These are phyloP conservation scores for Metschnikowia hibisci DNA, from an alignment of 805 yeast species.

Conservation along the genomic window DNA sequence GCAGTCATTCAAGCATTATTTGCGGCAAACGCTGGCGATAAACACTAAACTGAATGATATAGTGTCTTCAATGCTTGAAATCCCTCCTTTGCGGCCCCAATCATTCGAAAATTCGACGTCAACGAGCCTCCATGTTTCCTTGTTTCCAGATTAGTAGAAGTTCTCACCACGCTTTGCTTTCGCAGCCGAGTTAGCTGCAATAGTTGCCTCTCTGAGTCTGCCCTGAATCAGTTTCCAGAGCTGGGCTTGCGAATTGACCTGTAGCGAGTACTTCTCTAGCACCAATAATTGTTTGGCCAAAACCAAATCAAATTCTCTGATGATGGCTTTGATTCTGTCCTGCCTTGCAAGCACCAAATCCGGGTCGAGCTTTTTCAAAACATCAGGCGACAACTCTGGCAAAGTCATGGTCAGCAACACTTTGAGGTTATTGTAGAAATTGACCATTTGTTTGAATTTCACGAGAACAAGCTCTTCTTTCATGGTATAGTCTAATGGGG, in stretches of 20 bases:
- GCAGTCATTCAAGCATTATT: too few species aligned
- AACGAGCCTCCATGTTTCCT: too few species aligned
- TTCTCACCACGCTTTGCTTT: too few species aligned
- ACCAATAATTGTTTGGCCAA: conserved; percentile 29
- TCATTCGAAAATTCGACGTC: too few species aligned
- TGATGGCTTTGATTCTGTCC: conserved; percentile 13
- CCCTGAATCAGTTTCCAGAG: conserved; percentile 27
- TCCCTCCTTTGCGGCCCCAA: too few species aligned
- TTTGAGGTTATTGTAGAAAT: conserved; percentile 20
- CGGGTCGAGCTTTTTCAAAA: conserved; percentile 4
- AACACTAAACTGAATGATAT: too few species aligned
- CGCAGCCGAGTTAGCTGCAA: not conserved
- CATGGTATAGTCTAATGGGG: conserved; percentile 3
- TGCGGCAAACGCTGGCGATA: too few species aligned
- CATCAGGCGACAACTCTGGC: conserved; percentile 8
- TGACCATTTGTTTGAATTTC: conserved; percentile 20
- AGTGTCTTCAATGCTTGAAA: too few species aligned
- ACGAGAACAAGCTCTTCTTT: conserved; percentile 22
- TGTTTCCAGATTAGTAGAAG: too few species aligned
- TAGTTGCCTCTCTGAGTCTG: conserved; percentile 6
- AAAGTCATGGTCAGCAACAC: conserved; percentile 24
- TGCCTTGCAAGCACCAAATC: not conserved
- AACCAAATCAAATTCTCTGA: conserved; percentile 20
- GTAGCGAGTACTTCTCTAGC: conserved; percentile 23
- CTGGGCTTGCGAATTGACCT: conserved; percentile 22